Base-by-base conservation (phyloP, 2,329 filamentous ascomycete species). In the Emydomyces testavorans region DNA sequence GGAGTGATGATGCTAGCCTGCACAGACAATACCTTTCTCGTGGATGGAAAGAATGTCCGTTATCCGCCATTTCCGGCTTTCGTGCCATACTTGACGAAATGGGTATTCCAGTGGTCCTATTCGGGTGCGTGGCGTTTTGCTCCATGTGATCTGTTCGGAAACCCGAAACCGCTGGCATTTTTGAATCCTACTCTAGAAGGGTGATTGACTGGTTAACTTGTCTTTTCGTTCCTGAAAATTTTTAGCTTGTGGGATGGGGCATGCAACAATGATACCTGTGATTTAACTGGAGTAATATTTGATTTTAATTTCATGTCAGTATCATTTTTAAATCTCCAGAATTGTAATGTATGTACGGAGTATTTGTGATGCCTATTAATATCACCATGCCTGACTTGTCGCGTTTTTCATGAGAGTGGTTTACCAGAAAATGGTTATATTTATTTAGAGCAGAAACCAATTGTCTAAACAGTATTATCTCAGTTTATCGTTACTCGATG, bases 11-110 rank as follows among this genome's bases (percentile, higher is more conserved):
- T 50, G 16, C 47, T 60, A 13, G 54, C 53, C 7, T 59, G 55
- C 43, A 49, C 51, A 26, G 58, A 60, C 48, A 53, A 47, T 31
- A 50, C 51, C 1, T 58, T 59, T 37, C 44, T 40, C 8, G 46
- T 60, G 8, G 49, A 53, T 44, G 52, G 50, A 3, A n/a, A 44
- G 15, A 18, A 40, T 7, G 26, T 48, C 2, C 23, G 20, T 21
- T 51, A 29, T 42, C 49, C 50, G 3, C 45, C 46, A 10, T 15
- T 51, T 20, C 38, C 53, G 21, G 15, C 29, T 4, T 40, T 41
- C 26, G 28, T 52, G 21, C 46, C 32, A 4, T 50, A 52, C 15
- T 13, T 46, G 13, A 36, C 48, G 20, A 48, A 50, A 34, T 46
- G 31, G 20, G 6, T 51, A 32, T 35, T 54, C 28, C 35, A 54